Evolutionary conservation across 2,329 filamentous ascomycete species (phyloP), one percentile per base, ranked within the genome.

Genomic region (Fusarium proliferatum): DNA sequence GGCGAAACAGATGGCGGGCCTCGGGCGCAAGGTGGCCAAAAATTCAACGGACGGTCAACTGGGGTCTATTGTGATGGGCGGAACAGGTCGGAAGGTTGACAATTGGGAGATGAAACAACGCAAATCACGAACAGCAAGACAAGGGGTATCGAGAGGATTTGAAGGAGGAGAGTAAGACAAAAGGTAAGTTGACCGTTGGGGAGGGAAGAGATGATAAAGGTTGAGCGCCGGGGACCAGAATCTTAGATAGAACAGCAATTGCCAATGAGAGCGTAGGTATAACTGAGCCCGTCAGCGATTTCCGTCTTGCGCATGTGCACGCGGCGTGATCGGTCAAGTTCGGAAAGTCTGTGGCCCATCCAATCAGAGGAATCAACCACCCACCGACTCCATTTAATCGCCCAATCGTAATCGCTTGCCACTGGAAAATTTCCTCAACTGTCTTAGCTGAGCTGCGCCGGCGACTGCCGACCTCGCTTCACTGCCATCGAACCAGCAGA

Each of bases 241-340:
- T 48, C 30, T 45, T 39, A 57, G 38, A 61, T 56, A 51, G 23
- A 64, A 67, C 64, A 43, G 57, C 60, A 62, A 72, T 76, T 77
- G 53, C 75, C 75, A 77, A 77, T 76, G 67, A 74, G 73, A 68
- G 53, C 60, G 71, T 58, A 64, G 72, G 59, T 72, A 77, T 70
- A 75, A 76, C 61, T 61, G 60, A 46, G 49, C 43, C 69, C 53
- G 72, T 71, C 69, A 71, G 71, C 62, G 59, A 66, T 51, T 61
- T 62, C 67, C 46, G 66, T 58, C 55, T 49, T 46, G 48, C 38
- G 49, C 71, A 67, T 71, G 70, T 52, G 66, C 66, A 69, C 41
- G 46, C 69, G 55, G 45, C 51, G 68, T 68, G 43, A 58, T 78
- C 76, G 76, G 75, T 72, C 74, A 73, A 71, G 67, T 67, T 78